Conservation (phyloP, 75 land plant genomes). For the Cryptomeria japonica region DNA sequence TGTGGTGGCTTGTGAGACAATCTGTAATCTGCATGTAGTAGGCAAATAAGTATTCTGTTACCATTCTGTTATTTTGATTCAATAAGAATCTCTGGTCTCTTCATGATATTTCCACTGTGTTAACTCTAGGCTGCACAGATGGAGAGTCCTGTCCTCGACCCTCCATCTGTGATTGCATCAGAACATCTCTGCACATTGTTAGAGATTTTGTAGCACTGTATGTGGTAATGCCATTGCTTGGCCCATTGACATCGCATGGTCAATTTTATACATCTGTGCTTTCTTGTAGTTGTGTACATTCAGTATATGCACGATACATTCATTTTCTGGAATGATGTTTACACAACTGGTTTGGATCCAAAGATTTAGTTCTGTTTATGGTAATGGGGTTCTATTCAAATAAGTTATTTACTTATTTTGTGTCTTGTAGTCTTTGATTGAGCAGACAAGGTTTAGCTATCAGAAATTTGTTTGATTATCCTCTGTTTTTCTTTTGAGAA, state of each 20-base stretch:
- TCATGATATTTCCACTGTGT: no score
- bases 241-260: background rate
- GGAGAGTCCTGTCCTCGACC: no score
- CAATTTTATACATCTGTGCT: background rate
- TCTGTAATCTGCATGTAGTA: no score
- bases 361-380: background rate
- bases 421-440: background rate
- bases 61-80: no score
- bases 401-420: slow-evolving; percentile 8
- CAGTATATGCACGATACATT: background rate
- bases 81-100: no score
- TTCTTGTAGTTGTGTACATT: background rate
- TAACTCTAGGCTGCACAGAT: no score
- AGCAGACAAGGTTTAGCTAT: background rate
- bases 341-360: slow-evolving; percentile 5
- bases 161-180: background rate
- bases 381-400: background rate
- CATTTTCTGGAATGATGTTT: background rate
- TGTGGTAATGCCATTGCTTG: background rate
- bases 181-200: background rate
- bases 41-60: no score
- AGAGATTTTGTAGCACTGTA: background rate
- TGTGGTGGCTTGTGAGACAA: no score
- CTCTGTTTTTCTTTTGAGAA: background rate
- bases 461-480: background rate